Base-by-base conservation (phyloP, 257 asterid species). In the Lycium barbarum region DNA sequence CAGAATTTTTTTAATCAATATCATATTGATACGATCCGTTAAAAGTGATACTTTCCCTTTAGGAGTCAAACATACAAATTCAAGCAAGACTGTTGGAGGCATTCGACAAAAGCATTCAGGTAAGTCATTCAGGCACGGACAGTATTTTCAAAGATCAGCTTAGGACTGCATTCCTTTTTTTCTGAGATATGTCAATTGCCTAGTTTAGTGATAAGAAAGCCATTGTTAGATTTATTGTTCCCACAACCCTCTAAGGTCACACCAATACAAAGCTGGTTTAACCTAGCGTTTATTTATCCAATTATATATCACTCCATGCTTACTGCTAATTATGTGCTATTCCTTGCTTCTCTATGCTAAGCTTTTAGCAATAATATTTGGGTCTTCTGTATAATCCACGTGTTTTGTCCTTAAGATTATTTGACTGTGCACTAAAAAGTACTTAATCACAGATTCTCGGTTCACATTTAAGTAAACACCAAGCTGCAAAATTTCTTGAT, bases 51-150 rank as follows among this genome's bases (percentile, higher is more conserved):
- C 38, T 81, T 65, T n/a, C 38, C 59, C 57, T 81, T 22, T 81
- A 81, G 84, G 72, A 61, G 43, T 49, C 74, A 62, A 81, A 10
- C 58, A 9, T 81, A 40, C 70, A 81, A 33, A 43, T 81, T 59
- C 84, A 58, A 40, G 61, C 43, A 49, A 81, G 36, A 58, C n/a
- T 81, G 61, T 61, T 81, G 61, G 74, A 81, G 45, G 84, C 61
- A 7, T 43, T 81, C 73, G 61, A 81, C 47, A 15, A 59, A 61
- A 36, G 57, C 74, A 47, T 81, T 20, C 84, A 81, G 84, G 84
- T 81, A 38, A 38, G 43, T 38, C 43, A 38, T 38, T 38, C 4
- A 38, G 43, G 4, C 43, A 38, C 43, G 43, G 43, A 38, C 2
- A 2, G 43, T 38, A 38, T 38, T 38, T 38, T 38, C 43, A 38